Evolutionary conservation across 345 rosid species (phyloP).

Genomic region (Eucalyptus marginata): DNA sequence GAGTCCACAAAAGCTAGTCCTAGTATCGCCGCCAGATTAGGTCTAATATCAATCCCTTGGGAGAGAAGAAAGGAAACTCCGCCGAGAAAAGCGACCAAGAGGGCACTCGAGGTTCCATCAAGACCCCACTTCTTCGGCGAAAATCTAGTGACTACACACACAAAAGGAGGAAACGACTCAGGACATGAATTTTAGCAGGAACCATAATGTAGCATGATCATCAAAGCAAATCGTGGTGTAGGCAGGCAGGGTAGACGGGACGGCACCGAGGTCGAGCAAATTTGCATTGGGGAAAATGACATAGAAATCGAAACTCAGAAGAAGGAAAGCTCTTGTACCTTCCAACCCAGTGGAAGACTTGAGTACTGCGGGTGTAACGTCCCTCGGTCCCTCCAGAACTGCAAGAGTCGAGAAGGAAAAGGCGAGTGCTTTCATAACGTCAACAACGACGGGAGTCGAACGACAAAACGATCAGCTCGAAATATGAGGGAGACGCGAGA

Average conservation of each 20-base stretch:
- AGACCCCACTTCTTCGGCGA: conserved; percentile 92
- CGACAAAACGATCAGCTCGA: not conserved
- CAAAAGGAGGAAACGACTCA: not conserved
- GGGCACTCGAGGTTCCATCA: conserved; percentile 47
- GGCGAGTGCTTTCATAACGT: not conserved
- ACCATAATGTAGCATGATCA: not conserved
- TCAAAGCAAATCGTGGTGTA: not conserved
- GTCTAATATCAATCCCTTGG: conserved; percentile 65
- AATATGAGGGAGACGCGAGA: not conserved
- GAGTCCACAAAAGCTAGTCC: conserved; percentile 70
- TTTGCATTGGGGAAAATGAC: not conserved
- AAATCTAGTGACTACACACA: conserved; percentile 43
- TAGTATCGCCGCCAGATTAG: conserved; percentile 53
- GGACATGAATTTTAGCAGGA: not conserved
- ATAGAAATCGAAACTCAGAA: not conserved
- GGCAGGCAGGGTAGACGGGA: not conserved
- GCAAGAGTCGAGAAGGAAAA: not conserved
- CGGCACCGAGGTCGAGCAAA: too few species aligned
- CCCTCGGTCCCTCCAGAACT: conserved; percentile 84
- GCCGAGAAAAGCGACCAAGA: conserved; percentile 45
- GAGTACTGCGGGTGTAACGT: conserved; percentile 61
- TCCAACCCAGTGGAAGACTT: conserved; percentile 81
- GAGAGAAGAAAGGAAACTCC: conserved; percentile 62
- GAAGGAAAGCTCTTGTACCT: conserved; percentile 19
- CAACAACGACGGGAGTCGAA: not conserved